These are phyloP conservation scores for Kregervanrija fluxuum DNA, from an alignment of 805 yeast species.

Conservation along the genomic window DNA sequence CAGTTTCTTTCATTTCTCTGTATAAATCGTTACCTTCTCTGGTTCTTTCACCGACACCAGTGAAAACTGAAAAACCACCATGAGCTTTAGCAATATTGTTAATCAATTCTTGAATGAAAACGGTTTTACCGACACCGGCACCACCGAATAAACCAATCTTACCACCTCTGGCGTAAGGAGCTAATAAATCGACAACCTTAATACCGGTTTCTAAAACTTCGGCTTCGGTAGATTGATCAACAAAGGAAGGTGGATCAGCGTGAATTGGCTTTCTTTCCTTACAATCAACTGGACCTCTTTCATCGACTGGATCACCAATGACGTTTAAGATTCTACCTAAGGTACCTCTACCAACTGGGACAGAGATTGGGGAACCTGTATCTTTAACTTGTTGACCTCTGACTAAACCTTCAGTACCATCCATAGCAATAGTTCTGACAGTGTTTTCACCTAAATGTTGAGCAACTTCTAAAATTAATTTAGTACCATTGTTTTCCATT, in stretches of 20 bases:
- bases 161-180: constrained; percentile 99
- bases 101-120: constrained; percentile 97
- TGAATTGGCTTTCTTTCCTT: constrained; percentile 96
- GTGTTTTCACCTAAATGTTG: constrained; percentile 99
- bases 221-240: constrained; percentile 95
- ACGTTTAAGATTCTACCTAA: constrained; percentile 98
- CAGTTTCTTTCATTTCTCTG: constrained; percentile 99
- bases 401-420: constrained; percentile 99
- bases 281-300: constrained; percentile 96
- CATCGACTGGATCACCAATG: constrained; percentile 99
- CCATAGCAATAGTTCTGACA: constrained; percentile 99
- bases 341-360: constrained; percentile 99
- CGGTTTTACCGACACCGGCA: constrained; percentile 99
- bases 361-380: constrained; percentile 98
- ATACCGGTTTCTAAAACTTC: constrained; percentile 99
- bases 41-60: constrained; percentile 99
- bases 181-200: constrained; percentile 97
- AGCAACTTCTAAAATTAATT: constrained; percentile 94
- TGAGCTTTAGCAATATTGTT: constrained; percentile 99
- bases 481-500: constrained; percentile 62
- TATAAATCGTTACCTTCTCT: constrained; percentile 99
- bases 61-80: constrained; percentile 99
- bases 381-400: constrained; percentile 90
- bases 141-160: constrained; percentile 99
- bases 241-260: constrained; percentile 95